Evolutionary conservation across 805 yeast genomes (phyloP), one percentile per base, ranked within the genome.

Genomic region (Scheffersomyces lignosus): DNA sequence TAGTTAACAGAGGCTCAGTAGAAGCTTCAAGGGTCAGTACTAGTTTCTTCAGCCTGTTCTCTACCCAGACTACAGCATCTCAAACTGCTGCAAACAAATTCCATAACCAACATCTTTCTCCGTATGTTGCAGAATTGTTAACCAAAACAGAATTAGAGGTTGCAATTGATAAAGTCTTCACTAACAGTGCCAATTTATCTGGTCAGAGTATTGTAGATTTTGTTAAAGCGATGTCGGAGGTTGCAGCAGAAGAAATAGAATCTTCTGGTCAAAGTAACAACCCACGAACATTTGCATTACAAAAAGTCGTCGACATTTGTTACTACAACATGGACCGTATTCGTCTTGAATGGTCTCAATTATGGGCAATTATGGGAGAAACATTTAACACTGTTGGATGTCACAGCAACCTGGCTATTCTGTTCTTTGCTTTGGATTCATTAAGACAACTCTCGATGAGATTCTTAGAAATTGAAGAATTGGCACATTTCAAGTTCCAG

Each of bases 301-400:
- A 89, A 56, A 93, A 93, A 57, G 86, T 93, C 73, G 96, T 93
- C 35, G 99, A 95, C 62, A 95, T 93, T 29, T 91, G 97, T 63
- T 91, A 93, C 62, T 93, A 95, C 69, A 95, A 95, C 59, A 93
- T 93, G 97, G 81, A 81, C 34, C 85, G 99, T 69, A 90, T 93
- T 51, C 80, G 96, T 60, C 81, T 93, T 43, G 96, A 95, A 63
- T 93, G 99, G 97, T 80, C 96, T 4, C 91, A 87, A 37, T 71
- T 93, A 41, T 93, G 99, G 99, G 78, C 85, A 12, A 84, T 87
- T 7, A 86, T 93, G 86, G 96, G 96, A 12, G 86, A 78, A 40
- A 86, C 87, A 29, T 93, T 93, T 66, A 87, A 87, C 47, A 77
- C 72, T 32, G 90, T 89, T 45, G 95, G 95, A 3, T 81, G 95